These are phyloP conservation scores for Calvatia gigantea DNA, from an alignment of 768 basidiomycete genomes.

Conservation along the genomic window DNA sequence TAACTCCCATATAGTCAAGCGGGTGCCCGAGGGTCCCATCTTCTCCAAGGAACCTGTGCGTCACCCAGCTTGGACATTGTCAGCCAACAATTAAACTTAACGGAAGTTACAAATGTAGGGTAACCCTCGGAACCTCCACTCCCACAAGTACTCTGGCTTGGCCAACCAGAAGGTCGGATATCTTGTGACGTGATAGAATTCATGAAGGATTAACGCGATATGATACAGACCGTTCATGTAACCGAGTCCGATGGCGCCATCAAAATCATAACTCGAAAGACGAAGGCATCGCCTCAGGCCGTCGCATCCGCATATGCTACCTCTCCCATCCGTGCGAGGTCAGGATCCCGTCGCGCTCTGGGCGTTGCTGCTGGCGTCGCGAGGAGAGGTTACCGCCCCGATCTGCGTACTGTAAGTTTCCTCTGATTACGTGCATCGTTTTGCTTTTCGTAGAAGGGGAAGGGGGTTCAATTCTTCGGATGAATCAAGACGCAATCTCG, in stretches of 20 bases:
- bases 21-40: constrained; percentile 63
- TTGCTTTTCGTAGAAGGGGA: not conserved
- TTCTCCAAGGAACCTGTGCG: constrained; percentile 85
- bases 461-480: constrained; percentile 12
- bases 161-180: constrained; percentile 72
- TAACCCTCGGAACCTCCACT: constrained; percentile 84
- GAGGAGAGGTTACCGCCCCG: constrained; percentile 72
- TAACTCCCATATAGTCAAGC: constrained; percentile 87
- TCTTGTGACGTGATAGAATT: not conserved
- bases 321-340: constrained; percentile 58
- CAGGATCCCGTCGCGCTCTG: constrained; percentile 66
- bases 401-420: constrained; percentile 67
- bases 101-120: constrained; percentile 43
- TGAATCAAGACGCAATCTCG: constrained; percentile 64
- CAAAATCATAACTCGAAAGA: constrained; percentile 63
- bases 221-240: constrained; percentile 61
- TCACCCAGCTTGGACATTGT: constrained; percentile 15
- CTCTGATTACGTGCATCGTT: constrained; percentile 10
- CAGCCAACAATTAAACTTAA: constrained; percentile 4
- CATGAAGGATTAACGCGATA: constrained; percentile 1
- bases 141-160: constrained; percentile 89
- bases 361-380: constrained; percentile 58
- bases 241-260: constrained; percentile 51
- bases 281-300: constrained; percentile 48
- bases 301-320: constrained; percentile 48